Conservation (phyloP, 116 monocot species). For the Zostera marina region DNA sequence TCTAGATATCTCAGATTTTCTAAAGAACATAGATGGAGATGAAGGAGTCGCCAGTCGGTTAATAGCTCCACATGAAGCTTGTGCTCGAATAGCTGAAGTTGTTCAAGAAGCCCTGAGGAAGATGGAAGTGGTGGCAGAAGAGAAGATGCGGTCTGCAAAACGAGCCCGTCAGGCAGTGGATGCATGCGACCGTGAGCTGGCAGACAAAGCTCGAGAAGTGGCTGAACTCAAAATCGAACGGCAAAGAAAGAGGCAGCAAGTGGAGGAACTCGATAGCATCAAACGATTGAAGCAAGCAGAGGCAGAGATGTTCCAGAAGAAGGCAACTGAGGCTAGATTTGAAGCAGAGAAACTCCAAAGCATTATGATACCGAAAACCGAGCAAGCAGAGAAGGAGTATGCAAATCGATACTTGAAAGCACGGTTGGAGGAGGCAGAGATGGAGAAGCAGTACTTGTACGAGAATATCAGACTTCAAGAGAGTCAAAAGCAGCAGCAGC, state of each 20-base stretch:
- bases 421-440: constrained; percentile 70
- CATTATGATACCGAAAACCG: constrained; percentile 58
- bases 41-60: constrained; percentile 24
- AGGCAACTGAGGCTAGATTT: constrained; percentile 74
- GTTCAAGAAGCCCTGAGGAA: constrained; percentile 87
- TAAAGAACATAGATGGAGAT: constrained; percentile 35
- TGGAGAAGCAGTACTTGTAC: constrained; percentile 78
- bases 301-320: constrained; percentile 91
- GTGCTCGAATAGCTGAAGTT: constrained; percentile 67
- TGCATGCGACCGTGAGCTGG: constrained; percentile 73
- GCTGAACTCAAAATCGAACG: constrained; percentile 62
- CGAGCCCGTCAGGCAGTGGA: constrained; percentile 57
- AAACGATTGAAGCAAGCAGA: constrained; percentile 81
- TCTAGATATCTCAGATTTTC: constrained; percentile 13
- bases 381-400: constrained; percentile 87
- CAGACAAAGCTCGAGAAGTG: constrained; percentile 76
- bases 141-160: constrained; percentile 57
- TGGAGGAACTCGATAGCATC: constrained; percentile 92
- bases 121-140: constrained; percentile 88
- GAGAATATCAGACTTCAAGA: constrained; percentile 92
- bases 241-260: constrained; percentile 67
- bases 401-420: constrained; percentile 78
- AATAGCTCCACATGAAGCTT: constrained; percentile 80
- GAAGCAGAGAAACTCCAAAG: constrained; percentile 88
- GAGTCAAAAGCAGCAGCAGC: constrained; percentile 21